phyloP scores from a whole-genome alignment of 2,329 filamentous ascomycete genomes.

The Colletotrichum caudatum region DNA sequence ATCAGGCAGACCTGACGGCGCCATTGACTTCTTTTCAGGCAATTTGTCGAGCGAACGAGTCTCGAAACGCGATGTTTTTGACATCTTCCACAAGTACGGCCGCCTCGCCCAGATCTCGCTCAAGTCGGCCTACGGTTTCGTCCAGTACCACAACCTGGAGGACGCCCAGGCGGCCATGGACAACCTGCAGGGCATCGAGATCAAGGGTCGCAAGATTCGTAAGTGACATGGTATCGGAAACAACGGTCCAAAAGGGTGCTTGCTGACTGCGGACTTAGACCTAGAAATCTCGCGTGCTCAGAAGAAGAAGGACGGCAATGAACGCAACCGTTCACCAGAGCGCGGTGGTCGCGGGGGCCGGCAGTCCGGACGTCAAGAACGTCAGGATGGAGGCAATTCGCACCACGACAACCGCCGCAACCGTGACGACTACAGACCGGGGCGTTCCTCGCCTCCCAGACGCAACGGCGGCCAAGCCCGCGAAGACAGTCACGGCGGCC shows the following conservation, averaged over 20 bases:
- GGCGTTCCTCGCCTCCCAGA: conserved; percentile 69
- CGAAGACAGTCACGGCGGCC: conserved; percentile 70
- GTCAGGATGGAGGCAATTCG: conserved; percentile 63
- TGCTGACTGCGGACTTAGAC: conserved; percentile 62
- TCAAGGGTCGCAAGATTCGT: conserved; percentile 95
- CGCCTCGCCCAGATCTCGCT: conserved; percentile 94
- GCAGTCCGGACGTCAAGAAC: conserved; percentile 58
- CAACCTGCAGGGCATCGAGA: conserved; percentile 81
- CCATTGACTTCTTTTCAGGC: conserved; percentile 61
- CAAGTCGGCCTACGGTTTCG: conserved; percentile 96
- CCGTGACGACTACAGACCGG: conserved; percentile 75
- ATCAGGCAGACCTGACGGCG: conserved; percentile 45
- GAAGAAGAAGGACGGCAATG: conserved; percentile 77
- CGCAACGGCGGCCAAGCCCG: conserved; percentile 68
- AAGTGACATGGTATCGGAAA: conserved; percentile 56
- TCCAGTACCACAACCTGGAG: conserved; percentile 85
- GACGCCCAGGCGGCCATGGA: conserved; percentile 82
- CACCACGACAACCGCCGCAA: conserved; percentile 52
- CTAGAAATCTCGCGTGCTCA: conserved; percentile 91
- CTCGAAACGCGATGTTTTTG: conserved; percentile 92
- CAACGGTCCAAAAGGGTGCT: conserved; percentile 12
- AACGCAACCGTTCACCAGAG: conserved; percentile 69
- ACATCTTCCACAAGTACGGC: conserved; percentile 87
- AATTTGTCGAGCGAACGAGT: conserved; percentile 95
- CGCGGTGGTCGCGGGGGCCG: conserved; percentile 58